These are phyloP conservation scores for Phytophthora multivora DNA, from an alignment of 352 stramenopile genomes.

Conservation along the genomic window DNA sequence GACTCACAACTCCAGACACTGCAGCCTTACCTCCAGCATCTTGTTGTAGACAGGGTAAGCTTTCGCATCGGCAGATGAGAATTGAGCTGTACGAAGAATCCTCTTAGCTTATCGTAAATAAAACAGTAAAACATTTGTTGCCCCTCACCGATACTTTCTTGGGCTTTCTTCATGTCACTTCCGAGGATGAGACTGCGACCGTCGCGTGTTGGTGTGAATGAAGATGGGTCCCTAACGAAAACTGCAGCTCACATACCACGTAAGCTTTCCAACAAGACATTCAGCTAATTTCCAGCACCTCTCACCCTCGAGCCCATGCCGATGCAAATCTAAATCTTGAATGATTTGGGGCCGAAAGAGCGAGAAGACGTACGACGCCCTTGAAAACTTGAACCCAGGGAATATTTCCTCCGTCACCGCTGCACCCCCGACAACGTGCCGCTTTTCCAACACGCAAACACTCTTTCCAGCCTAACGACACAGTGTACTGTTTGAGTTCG, in stretches of 20 bases:
- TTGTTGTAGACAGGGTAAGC: constrained; percentile 84
- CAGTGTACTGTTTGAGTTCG: not conserved
- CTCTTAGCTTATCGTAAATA: not conserved
- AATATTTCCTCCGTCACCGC: constrained; percentile 93
- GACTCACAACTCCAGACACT: not conserved
- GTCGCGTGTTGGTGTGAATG: constrained; percentile 86
- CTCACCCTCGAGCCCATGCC: constrained; percentile 75
- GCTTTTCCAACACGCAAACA: constrained; percentile 89
- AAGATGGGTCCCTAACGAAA: constrained; percentile 82
- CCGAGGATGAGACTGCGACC: constrained; percentile 83
- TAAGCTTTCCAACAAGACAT: not conserved
- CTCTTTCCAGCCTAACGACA: constrained; percentile 67
- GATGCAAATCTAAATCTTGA: constrained; percentile 81
- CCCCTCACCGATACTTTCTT: constrained; percentile 67
- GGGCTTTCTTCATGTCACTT: constrained; percentile 74
- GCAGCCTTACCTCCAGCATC: constrained; percentile 64
- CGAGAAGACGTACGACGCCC: constrained; percentile 91
- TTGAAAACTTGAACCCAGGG: constrained; percentile 90
- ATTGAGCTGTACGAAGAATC: constrained; percentile 62
- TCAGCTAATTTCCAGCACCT: not conserved
- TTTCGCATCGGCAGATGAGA: constrained; percentile 75
- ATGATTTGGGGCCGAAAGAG: constrained; percentile 92
- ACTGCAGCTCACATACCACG: constrained; percentile 35
- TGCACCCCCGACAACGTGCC: constrained; percentile 86
- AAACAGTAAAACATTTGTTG: not conserved